These are phyloP conservation scores for Boechera stricta DNA, from an alignment of 345 rosid genomes.

Conservation along the genomic window DNA sequence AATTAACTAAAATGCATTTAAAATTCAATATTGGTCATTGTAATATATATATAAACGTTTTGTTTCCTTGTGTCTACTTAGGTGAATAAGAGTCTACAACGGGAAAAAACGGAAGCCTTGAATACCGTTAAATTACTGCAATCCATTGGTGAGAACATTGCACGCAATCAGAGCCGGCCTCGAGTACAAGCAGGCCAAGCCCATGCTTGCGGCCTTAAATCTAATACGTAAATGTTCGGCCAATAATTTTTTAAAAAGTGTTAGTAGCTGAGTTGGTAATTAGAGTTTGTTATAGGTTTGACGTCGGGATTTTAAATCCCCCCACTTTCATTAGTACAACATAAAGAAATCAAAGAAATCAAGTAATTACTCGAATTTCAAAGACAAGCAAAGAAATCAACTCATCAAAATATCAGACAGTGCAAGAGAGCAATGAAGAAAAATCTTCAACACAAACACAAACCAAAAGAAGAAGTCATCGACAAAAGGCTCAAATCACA, in stretches of 20 bases:
- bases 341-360: constrained; percentile 18
- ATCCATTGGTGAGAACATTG: constrained; percentile 14
- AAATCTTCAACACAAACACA: background rate
- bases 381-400: constrained; percentile 8
- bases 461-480: background rate
- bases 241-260: no score
- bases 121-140: constrained; percentile 14
- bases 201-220: no score
- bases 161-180: no score
- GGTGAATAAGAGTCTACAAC: constrained; percentile 15
- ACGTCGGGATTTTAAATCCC: no score
- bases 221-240: no score
- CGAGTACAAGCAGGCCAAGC: no score
- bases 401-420: constrained; percentile 3
- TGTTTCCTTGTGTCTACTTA: constrained; percentile 7
- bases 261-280: no score
- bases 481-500: background rate
- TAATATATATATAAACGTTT: background rate
- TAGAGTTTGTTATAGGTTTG: no score
- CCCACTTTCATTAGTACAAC: background rate
- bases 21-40: no score
- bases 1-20: no score
- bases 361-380: constrained; percentile 9
- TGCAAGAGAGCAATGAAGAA: background rate
- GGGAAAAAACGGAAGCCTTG: constrained; percentile 22